Percentiles rank a stretch among this genome's conserved stretches.
Evolutionary conservation across 352 stramenopile genomes (phyloP).

Genomic region (Phytopythium helicoides): DNA sequence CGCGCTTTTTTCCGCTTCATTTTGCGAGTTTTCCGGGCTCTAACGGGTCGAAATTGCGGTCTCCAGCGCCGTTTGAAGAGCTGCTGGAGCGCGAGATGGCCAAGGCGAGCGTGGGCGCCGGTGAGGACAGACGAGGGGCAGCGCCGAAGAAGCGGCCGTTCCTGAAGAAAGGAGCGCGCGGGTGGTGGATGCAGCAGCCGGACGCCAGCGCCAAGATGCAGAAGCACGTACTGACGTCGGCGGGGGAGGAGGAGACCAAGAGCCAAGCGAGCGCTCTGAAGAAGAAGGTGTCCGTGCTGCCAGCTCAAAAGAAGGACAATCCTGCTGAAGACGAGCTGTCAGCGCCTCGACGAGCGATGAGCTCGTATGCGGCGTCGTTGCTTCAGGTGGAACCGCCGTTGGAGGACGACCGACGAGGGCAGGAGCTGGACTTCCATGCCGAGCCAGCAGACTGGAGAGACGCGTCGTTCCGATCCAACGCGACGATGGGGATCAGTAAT

Average conservation of each 20-base stretch:
- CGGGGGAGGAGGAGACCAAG: constrained; percentile 19
- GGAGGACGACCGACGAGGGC: background rate
- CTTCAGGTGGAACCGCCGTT: constrained; percentile 6
- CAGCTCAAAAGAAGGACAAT: background rate
- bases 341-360: constrained; percentile 14
- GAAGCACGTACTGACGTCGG: constrained; percentile 61
- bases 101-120: constrained; percentile 14
- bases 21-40: background rate
- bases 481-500: constrained; percentile 54
- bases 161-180: constrained; percentile 69
- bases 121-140: background rate
- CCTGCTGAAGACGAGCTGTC: background rate
- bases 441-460: constrained; percentile 21
- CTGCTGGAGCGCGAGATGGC: constrained; percentile 58
- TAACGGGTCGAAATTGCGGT: constrained; percentile 3
- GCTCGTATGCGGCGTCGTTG: constrained; percentile 10
- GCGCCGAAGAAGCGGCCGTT: constrained; percentile 47
- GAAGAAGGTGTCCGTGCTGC: constrained; percentile 5
- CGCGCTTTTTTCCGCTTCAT: background rate
- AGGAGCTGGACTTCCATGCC: constrained; percentile 6
- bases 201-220: constrained; percentile 48
- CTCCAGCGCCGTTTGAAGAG: constrained; percentile 65
- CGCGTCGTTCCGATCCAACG: constrained; percentile 27
- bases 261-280: no score
- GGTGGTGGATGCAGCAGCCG: constrained; percentile 80